Conservation (phyloP, 495 filamentous ascomycete species). For the Delitschia confertaspora region DNA sequence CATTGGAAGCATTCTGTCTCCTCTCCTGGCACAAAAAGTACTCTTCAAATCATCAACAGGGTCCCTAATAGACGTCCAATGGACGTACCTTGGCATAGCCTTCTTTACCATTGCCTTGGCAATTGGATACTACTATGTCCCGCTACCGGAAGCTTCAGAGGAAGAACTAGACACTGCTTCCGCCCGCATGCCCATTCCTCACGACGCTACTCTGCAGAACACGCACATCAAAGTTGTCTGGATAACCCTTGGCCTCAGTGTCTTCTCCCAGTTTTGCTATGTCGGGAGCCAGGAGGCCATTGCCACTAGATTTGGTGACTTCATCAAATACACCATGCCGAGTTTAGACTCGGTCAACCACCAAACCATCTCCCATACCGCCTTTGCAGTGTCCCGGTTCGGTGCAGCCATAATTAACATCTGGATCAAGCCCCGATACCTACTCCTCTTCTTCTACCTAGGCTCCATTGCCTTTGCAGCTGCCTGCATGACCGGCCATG, state of each 20-base stretch:
- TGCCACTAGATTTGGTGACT: constrained; percentile 39
- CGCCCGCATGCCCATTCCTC: constrained; percentile 43
- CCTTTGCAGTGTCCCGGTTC: constrained; percentile 58
- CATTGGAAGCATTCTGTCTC: constrained; percentile 52
- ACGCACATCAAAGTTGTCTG: constrained; percentile 45
- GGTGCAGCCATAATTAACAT: constrained; percentile 46
- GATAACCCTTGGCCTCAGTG: constrained; percentile 47
- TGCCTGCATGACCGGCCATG: constrained; percentile 46
- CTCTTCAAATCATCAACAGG: constrained; percentile 49
- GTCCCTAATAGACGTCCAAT: constrained; percentile 57
- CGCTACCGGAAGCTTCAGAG: constrained; percentile 59
- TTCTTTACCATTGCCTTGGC: constrained; percentile 57
- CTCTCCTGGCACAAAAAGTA: constrained; percentile 52
- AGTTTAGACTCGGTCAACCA: constrained; percentile 35
- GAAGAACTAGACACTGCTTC: constrained; percentile 51
- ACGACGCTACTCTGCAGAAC: constrained; percentile 36
- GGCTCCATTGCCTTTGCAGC: constrained; percentile 48
- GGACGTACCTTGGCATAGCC: constrained; percentile 62
- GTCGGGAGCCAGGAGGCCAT: constrained; percentile 58
- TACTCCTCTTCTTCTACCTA: constrained; percentile 49
- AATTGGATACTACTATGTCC: constrained; percentile 55
- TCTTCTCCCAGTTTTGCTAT: constrained; percentile 57
- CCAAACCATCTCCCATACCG: constrained; percentile 47
- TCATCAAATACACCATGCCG: constrained; percentile 35
- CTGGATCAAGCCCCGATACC: constrained; percentile 52